A percentile compares a stretch with the other conserved stretches of the same genome.
phyloP scores from a whole-genome alignment of 768 basidiomycete genomes.

The Leccinum fibrillosum region DNA sequence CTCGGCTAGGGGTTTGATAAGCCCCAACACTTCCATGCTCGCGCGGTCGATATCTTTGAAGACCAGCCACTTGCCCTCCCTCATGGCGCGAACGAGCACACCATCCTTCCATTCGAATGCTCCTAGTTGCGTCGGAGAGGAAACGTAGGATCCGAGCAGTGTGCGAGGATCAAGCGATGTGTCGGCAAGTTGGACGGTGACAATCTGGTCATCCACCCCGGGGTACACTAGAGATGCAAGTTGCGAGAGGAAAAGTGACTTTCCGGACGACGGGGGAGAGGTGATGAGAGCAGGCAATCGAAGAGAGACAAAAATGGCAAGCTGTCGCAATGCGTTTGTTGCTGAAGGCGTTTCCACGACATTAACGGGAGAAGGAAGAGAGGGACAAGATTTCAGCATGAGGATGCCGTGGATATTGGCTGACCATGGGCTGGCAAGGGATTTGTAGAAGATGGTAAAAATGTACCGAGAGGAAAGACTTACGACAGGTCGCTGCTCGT shows the following conservation, averaged over 20 bases:
- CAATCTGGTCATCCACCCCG: slow-evolving; percentile 58
- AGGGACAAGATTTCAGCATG: slow-evolving; percentile 49
- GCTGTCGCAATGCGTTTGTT: slow-evolving; percentile 50
- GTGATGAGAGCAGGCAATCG: slow-evolving; percentile 80
- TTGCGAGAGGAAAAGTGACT: slow-evolving; percentile 74
- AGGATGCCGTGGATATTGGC: slow-evolving; percentile 66
- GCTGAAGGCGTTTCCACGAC: slow-evolving; percentile 68
- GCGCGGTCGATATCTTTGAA: slow-evolving; percentile 91
- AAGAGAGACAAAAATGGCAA: slow-evolving; percentile 64
- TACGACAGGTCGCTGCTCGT: slow-evolving; percentile 55
- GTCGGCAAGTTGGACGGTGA: slow-evolving; percentile 89
- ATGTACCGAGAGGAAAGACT: slow-evolving; percentile 9
- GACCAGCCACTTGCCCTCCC: slow-evolving; percentile 89
- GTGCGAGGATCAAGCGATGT: slow-evolving; percentile 94
- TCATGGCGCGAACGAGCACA: slow-evolving; percentile 83
- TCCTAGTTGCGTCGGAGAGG: slow-evolving; percentile 78
- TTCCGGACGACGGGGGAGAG: slow-evolving; percentile 86
- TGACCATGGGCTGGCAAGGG: slow-evolving; percentile 47
- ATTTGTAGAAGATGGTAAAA: slow-evolving; percentile 13
- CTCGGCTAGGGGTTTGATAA: slow-evolving; percentile 81
- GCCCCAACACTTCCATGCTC: slow-evolving; percentile 83
- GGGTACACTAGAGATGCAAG: slow-evolving; percentile 69
- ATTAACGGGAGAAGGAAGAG: slow-evolving; percentile 25
- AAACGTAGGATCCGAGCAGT: slow-evolving; percentile 88
- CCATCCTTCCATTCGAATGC: slow-evolving; percentile 97